Evolutionary conservation across 192 early-diverging fungal genomes (phyloP).

Genomic region (Spizellomyces punctatus): DNA sequence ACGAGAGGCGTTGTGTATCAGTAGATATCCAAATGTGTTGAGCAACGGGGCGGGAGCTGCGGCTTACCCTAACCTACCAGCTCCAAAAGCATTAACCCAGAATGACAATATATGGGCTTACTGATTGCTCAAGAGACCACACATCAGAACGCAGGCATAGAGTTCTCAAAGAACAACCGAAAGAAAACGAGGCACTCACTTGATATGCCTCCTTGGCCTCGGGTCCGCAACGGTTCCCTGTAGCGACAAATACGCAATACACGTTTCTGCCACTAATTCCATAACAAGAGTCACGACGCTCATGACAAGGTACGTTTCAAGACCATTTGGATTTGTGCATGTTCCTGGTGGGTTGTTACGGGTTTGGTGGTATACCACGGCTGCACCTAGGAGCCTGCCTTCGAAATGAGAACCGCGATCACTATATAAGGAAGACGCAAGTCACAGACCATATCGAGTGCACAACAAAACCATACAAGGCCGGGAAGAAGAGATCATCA

Average conservation of each 20-base stretch:
- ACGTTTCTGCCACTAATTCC: slow-evolving; percentile 27
- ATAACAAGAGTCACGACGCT: slow-evolving; percentile 7
- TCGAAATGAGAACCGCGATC: neutral
- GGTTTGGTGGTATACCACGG: slow-evolving; percentile 20
- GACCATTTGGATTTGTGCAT: slow-evolving; percentile 14
- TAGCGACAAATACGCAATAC: slow-evolving; percentile 30
- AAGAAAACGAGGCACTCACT: slow-evolving; percentile 2
- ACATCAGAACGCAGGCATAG: no score
- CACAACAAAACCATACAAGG: slow-evolving; percentile 17
- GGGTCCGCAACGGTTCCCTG: slow-evolving; percentile 42
- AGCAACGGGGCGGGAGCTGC: no score
- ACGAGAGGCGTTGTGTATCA: neutral
- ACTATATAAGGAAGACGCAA: neutral
- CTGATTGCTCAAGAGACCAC: neutral
- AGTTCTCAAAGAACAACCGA: neutral
- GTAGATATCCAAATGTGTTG: neutral
- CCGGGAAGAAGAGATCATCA: slow-evolving; percentile 36
- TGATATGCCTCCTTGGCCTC: slow-evolving; percentile 29
- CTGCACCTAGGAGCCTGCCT: slow-evolving; percentile 16
- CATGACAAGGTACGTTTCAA: slow-evolving; percentile 20
- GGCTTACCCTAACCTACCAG: slow-evolving; percentile 6
- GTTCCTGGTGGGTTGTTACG: slow-evolving; percentile 2
- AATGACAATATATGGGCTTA: slow-evolving; percentile 32
- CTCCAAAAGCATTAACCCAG: slow-evolving; percentile 17
- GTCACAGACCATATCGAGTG: slow-evolving; percentile 21